These are phyloP conservation scores for Penicillium sp. DNA, from an alignment of 2,329 filamentous ascomycete species.

Conservation along the genomic window DNA sequence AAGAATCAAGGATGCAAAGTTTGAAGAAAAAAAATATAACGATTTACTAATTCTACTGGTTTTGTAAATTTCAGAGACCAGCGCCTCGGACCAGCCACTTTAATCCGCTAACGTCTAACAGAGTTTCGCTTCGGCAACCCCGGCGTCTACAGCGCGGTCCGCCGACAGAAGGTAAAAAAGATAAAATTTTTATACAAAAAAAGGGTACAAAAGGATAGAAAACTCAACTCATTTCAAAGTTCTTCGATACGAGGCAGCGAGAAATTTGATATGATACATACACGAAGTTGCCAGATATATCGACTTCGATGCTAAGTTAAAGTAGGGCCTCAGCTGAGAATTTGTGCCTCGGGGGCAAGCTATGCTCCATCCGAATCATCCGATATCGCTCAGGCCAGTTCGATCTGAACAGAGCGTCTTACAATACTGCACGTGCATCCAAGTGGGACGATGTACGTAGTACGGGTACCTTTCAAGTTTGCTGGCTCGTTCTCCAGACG, in stretches of 20 bases:
- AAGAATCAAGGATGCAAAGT: background rate
- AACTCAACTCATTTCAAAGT: background rate
- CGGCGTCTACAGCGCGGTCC: slow-evolving; percentile 10
- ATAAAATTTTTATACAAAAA: too few relatives aligned
- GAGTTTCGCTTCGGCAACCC: slow-evolving; percentile 13
- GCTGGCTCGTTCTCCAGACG: background rate
- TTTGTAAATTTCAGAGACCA: slow-evolving; percentile 4
- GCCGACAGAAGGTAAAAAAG: background rate
- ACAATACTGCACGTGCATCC: background rate
- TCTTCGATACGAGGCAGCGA: background rate
- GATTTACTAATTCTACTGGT: background rate
- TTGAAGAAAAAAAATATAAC: background rate
- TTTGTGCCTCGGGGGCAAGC: background rate
- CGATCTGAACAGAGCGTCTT: too few relatives aligned
- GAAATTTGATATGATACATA: background rate
- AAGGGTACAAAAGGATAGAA: too few relatives aligned
- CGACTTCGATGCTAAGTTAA: background rate
- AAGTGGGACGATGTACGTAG: too few relatives aligned
- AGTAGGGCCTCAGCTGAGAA: background rate
- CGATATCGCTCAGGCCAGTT: background rate
- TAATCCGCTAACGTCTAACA: slow-evolving; percentile 2
- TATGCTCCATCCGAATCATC: background rate
- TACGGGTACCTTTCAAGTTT: too few relatives aligned
- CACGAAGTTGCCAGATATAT: too few relatives aligned
- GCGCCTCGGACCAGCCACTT: background rate